phyloP scores from a whole-genome alignment of 139 green algal species.

The Tetraselmis striata region DNA sequence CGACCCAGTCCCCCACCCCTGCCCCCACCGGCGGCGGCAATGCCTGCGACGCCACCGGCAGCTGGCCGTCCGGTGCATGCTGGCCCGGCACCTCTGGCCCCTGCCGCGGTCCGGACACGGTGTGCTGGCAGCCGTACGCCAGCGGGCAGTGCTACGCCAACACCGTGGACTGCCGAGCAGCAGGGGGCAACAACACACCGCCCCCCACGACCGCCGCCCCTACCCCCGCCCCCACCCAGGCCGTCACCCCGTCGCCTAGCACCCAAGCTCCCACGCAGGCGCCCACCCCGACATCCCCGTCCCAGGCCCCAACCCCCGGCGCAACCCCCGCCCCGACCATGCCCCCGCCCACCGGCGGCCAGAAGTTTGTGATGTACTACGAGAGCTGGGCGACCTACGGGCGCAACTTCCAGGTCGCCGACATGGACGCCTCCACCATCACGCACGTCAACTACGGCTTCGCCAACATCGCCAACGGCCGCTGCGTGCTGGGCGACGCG shows the following conservation, averaged over 20 bases:
- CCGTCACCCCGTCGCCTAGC: too few relatives aligned
- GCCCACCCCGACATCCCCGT: too few relatives aligned
- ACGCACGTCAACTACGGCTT: neutral
- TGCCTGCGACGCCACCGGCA: neutral
- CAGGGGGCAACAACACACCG: too few relatives aligned
- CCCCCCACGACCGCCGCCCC: too few relatives aligned
- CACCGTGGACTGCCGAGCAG: neutral
- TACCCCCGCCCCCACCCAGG: too few relatives aligned
- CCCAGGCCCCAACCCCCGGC: too few relatives aligned
- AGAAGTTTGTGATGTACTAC: neutral
- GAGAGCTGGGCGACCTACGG: neutral
- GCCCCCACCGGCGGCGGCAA: neutral
- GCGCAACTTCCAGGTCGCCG: neutral
- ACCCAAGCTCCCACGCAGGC: too few relatives aligned
- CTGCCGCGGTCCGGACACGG: neutral
- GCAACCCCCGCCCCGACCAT: too few relatives aligned
- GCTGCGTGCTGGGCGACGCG: neutral
- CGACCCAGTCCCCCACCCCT: neutral
- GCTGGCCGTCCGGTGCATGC: neutral
- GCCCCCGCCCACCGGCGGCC: too few relatives aligned
- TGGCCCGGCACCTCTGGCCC: neutral
- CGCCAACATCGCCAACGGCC: neutral
- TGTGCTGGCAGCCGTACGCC: neutral
- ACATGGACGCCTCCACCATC: neutral
- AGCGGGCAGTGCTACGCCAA: neutral